phyloP scores from a whole-genome alignment of 768 basidiomycete species.

The Sarcodon sp. region DNA sequence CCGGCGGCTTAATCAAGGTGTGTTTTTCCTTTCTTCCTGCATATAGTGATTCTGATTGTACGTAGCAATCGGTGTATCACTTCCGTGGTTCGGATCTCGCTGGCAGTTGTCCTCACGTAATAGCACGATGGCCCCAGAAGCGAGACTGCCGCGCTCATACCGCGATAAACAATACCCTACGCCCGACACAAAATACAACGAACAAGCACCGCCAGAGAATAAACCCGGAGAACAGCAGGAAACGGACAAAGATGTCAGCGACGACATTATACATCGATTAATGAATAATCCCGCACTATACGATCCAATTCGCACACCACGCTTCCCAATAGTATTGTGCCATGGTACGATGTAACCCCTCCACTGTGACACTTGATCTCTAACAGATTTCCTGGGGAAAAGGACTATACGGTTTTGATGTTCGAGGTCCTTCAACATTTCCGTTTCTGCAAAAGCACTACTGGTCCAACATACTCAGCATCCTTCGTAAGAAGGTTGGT shows the following conservation, averaged over 20 bases:
- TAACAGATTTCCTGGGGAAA: conserved; percentile 4
- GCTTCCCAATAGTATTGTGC: conserved; percentile 89
- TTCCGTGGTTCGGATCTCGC: no score
- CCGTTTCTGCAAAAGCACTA: conserved; percentile 84
- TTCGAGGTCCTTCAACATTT: conserved; percentile 70
- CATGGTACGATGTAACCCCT: conserved; percentile 50
- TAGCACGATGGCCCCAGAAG: no score
- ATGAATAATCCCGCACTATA: conserved; percentile 68
- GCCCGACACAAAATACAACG: no score
- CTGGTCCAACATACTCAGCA: conserved; percentile 80
- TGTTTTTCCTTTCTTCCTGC: neutral
- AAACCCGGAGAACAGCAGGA: no score
- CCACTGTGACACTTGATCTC: neutral
- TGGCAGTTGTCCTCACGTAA: no score
- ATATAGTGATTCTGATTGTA: neutral
- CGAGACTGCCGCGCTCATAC: no score
- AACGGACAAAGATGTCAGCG: neutral
- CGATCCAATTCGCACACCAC: conserved; percentile 66
- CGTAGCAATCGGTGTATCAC: conserved; percentile 5
- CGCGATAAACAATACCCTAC: no score
- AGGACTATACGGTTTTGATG: conserved; percentile 95
- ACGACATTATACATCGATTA: conserved; percentile 52
- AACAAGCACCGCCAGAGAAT: no score
- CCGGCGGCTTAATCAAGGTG: neutral
- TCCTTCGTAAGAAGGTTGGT: conserved; percentile 69